phyloP scores from a whole-genome alignment of 768 basidiomycete species.

The Leccinum longicurvipes region DNA sequence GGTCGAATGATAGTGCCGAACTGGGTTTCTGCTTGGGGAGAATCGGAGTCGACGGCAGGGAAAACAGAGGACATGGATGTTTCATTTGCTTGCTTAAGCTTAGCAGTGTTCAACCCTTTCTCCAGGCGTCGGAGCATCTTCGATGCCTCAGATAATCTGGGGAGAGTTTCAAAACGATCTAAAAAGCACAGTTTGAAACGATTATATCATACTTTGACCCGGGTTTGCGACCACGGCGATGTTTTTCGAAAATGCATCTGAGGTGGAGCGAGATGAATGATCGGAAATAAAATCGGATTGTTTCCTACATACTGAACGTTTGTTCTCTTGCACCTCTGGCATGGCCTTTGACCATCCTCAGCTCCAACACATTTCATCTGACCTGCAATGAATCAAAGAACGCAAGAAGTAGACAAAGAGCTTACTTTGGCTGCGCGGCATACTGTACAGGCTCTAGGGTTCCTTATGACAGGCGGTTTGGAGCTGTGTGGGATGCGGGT shows the following conservation, averaged over 20 bases:
- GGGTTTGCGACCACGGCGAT: conserved; percentile 83
- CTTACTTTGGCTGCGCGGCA: conserved; percentile 79
- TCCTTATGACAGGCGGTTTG: conserved; percentile 45
- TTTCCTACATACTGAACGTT: conserved; percentile 59
- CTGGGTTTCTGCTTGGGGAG: conserved; percentile 25
- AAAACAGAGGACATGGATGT: conserved; percentile 33
- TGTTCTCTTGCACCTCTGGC: conserved; percentile 81
- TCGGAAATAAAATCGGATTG: background rate
- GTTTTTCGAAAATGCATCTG: conserved; percentile 86
- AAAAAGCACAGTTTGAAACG: conserved; percentile 3
- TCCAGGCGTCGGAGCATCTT: conserved; percentile 86
- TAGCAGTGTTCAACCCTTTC: conserved; percentile 75
- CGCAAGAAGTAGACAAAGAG: conserved; percentile 13
- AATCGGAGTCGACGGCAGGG: conserved; percentile 30
- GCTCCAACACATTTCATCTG: conserved; percentile 93
- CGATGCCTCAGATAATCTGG: conserved; percentile 81
- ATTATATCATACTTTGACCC: conserved; percentile 70
- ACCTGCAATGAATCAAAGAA: conserved; percentile 13
- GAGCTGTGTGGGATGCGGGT: conserved; percentile 27
- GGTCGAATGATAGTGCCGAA: conserved; percentile 30
- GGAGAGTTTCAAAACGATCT: conserved; percentile 7
- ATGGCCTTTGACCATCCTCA: conserved; percentile 76
- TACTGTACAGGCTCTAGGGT: conserved; percentile 73
- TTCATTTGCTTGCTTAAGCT: conserved; percentile 57
- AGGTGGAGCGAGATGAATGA: conserved; percentile 9